phyloP scores from a whole-genome alignment of 108 stramenopile species.

The Nitzschia sp. region DNA sequence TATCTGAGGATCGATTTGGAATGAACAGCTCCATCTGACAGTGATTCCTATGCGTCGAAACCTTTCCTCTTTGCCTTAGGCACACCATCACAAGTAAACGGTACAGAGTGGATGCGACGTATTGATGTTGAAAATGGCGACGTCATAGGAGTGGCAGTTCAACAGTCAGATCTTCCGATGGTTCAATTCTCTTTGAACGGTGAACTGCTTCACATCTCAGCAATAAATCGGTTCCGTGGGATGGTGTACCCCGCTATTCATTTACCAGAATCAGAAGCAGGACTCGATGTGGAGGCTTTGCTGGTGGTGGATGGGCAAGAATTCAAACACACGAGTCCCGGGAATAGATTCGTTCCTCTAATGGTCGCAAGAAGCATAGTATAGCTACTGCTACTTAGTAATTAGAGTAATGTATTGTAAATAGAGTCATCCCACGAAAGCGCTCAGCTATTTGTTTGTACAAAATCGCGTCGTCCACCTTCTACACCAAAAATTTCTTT shows the following conservation, averaged over 20 bases:
- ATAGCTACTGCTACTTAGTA: conserved; percentile 41
- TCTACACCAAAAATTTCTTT: conserved; percentile 55
- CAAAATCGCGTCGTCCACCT: no score
- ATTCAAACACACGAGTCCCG: conserved; percentile 72
- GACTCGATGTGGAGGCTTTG: conserved; percentile 18
- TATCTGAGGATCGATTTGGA: no score
- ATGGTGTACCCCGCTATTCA: conserved; percentile 73
- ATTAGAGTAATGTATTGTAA: no score
- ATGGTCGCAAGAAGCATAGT: conserved; percentile 80
- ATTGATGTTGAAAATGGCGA: conserved; percentile 69
- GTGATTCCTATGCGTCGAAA: no score
- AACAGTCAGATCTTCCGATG: conserved; percentile 86
- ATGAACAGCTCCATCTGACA: no score
- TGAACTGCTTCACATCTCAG: conserved; percentile 67
- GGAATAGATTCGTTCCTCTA: conserved; percentile 78
- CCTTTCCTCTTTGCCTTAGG: conserved; percentile 8
- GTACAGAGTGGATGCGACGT: conserved; percentile 67
- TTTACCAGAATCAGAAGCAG: conserved; percentile 48
- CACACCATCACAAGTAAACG: conserved; percentile 43
- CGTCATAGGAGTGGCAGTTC: conserved; percentile 78
- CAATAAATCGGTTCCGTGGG: conserved; percentile 81
- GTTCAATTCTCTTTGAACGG: conserved; percentile 84
- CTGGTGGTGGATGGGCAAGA: conserved; percentile 63
- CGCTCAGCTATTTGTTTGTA: no score
- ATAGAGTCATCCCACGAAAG: no score